Percentiles rank a stretch among this genome's conserved stretches.
Evolutionary conservation across 2,329 filamentous ascomycete genomes (phyloP).

Genomic region (Alternaria arborescens): DNA sequence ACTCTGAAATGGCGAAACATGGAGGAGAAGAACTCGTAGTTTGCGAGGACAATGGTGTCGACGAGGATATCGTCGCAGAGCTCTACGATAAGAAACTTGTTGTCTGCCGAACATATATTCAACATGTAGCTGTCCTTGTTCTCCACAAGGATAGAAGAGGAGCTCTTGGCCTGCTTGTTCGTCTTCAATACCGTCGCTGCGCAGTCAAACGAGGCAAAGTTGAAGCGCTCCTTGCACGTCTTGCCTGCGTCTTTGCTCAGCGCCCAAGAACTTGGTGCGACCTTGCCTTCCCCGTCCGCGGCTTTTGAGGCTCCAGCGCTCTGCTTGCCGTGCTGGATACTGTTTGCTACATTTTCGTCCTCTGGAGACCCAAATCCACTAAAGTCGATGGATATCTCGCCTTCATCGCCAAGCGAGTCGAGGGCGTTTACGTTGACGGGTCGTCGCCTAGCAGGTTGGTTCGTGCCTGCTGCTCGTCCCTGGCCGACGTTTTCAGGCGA

Average conservation of each 20-base stretch:
- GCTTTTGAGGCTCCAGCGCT: constrained; percentile 25
- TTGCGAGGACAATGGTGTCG: constrained; percentile 95
- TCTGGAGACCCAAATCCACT: constrained; percentile 64
- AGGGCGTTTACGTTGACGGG: constrained; percentile 70
- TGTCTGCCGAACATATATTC: constrained; percentile 83
- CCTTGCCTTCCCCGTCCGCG: constrained; percentile 38
- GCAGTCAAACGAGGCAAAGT: constrained; percentile 96
- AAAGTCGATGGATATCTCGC: constrained; percentile 82
- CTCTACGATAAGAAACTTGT: constrained; percentile 95
- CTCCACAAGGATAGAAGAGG: constrained; percentile 88
- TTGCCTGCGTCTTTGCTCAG: constrained; percentile 93
- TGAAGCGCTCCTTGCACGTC: constrained; percentile 97
- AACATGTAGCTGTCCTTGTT: constrained; percentile 99
- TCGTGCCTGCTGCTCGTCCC: constrained; percentile 57
- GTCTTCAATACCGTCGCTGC: constrained; percentile 93
- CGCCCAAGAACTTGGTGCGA: constrained; percentile 44
- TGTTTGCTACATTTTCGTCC: constrained; percentile 29
- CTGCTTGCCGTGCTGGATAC: constrained; percentile 26
- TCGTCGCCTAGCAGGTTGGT: constrained; percentile 59
- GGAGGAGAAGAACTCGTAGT: constrained; percentile 99
- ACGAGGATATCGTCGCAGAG: constrained; percentile 87
- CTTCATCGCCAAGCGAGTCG: constrained; percentile 84
- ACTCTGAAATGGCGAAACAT: constrained; percentile 92
- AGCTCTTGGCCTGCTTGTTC: constrained; percentile 83
- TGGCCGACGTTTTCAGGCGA: constrained; percentile 72